Base-by-base conservation (phyloP, 164 flowering plant genomes). In the Dillenia turbinata region DNA sequence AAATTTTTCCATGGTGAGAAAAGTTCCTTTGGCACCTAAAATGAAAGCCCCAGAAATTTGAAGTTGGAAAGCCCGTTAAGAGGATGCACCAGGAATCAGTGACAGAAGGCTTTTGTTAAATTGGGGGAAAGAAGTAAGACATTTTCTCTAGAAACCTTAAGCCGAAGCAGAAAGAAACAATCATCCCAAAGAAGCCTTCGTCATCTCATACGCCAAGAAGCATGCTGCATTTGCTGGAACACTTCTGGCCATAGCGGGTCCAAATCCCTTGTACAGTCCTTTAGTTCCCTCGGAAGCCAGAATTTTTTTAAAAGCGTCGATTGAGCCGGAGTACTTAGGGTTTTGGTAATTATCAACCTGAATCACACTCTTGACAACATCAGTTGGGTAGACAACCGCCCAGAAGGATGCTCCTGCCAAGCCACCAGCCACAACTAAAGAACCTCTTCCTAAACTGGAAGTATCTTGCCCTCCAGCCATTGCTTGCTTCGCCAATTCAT, bases 141-240 rank as follows among this genome's bases (percentile, higher is more conserved):
- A 33, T 4, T 33, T 33, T 33, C 40, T 4, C 0, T 33, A 33
- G 40, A 33, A 33, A 33, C 40, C 40, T 4, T 33, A 7, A 5
- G 7, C 40, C 5, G 40, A 33, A 33, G 7, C 40, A 33, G 6
- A 33, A 33, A 33, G 40, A 33, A 33, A 33, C 40, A 4, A 44
- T 87, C 73, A 92, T 13, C 97, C 92, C 61, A 94, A 70, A 73
- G 85, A 79, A 50, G 99, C 86, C 65, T 88, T 83, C 44, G 96
- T 85, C 52, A 94, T 70, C 68, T 94, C 99, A 73, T 87, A 91
- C 9, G 89, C 97, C 82, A 94, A 78, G 85, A 94, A 94, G 75
- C 99, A 94, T 1, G 97, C 97, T 15, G 97, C 97, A 78, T 94
- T 94, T 17, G 99, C 99, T 2, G 99, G 97, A 22, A 94, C 79